phyloP scores from a whole-genome alignment of 2,329 filamentous ascomycete species.

The Colletotrichum sansevieriae region DNA sequence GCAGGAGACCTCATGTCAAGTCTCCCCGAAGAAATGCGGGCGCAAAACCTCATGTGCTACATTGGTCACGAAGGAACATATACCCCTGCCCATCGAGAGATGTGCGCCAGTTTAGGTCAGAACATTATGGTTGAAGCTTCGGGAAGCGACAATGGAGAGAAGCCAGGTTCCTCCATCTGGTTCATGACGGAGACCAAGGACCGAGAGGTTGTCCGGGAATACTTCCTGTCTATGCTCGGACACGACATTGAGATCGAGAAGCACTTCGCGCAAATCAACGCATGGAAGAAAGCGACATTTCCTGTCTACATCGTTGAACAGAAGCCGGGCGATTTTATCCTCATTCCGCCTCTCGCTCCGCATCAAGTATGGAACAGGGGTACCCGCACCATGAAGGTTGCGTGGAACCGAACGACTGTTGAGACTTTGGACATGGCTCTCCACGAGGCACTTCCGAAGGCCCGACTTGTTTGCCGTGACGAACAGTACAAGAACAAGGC shows the following conservation, averaged over 20 bases:
- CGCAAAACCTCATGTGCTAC: slow-evolving; percentile 98
- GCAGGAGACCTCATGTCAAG: slow-evolving; percentile 97
- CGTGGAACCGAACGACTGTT: slow-evolving; percentile 95
- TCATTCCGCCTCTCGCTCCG: slow-evolving; percentile 91
- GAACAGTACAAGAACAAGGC: slow-evolving; percentile 99
- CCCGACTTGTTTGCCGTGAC: slow-evolving; percentile 91
- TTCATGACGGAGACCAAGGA: slow-evolving; percentile 99
- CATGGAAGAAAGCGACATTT: slow-evolving; percentile 95
- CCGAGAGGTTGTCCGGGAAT: slow-evolving; percentile 89
- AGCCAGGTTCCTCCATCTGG: slow-evolving; percentile 92
- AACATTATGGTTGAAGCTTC: slow-evolving; percentile 99
- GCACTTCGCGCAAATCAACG: slow-evolving; percentile 95
- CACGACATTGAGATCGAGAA: slow-evolving; percentile 98
- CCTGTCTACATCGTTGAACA: slow-evolving; percentile 95
- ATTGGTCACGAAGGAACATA: slow-evolving; percentile 98
- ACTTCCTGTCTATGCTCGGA: slow-evolving; percentile 91
- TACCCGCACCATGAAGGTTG: slow-evolving; percentile 95
- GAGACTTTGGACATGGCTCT: slow-evolving; percentile 91
- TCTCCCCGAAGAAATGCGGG: slow-evolving; percentile 86
- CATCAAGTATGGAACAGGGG: slow-evolving; percentile 99
- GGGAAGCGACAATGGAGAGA: slow-evolving; percentile 77
- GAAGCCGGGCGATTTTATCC: slow-evolving; percentile 88
- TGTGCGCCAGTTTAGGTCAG: slow-evolving; percentile 96
- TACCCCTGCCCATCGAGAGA: slow-evolving; percentile 94
- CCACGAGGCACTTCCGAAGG: slow-evolving; percentile 87